phyloP scores from a whole-genome alignment of 23 red algal genomes.

The Agarophyton chilense region DNA sequence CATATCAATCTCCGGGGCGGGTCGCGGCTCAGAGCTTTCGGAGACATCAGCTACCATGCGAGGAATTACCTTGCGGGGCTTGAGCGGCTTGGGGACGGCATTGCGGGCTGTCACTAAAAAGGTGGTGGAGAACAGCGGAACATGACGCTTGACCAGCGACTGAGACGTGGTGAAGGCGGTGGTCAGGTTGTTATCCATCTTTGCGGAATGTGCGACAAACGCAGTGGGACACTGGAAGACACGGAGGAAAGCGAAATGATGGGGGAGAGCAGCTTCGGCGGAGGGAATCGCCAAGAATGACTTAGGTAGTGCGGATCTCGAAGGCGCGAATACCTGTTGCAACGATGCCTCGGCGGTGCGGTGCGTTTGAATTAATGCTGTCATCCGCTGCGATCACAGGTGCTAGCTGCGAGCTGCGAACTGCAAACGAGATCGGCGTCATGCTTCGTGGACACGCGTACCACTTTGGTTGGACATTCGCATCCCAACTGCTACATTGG shows the following conservation, averaged over 20 bases:
- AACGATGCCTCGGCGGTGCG: too few species aligned
- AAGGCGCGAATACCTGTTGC: too few species aligned
- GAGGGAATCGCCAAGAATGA: too few species aligned
- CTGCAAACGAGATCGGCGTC: too few species aligned
- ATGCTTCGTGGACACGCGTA: too few species aligned
- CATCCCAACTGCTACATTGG: too few species aligned
- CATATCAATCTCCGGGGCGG: conserved; percentile 29
- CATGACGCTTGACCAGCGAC: background rate
- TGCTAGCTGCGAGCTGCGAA: too few species aligned
- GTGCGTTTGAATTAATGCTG: too few species aligned
- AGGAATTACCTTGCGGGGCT: background rate
- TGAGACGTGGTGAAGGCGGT: background rate
- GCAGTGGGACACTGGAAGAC: background rate
- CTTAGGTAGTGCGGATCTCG: too few species aligned
- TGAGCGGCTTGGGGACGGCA: background rate
- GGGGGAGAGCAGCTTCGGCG: background rate
- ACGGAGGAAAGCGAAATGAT: background rate
- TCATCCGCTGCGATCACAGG: too few species aligned
- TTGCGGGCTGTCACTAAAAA: background rate
- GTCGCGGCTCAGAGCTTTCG: background rate
- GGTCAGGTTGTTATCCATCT: background rate
- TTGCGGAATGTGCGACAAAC: background rate
- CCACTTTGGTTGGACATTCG: too few species aligned
- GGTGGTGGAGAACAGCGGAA: background rate
- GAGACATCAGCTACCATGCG: background rate